Conservation (phyloP, 2,329 filamentous ascomycete species). For the Aspergillus melleus region DNA sequence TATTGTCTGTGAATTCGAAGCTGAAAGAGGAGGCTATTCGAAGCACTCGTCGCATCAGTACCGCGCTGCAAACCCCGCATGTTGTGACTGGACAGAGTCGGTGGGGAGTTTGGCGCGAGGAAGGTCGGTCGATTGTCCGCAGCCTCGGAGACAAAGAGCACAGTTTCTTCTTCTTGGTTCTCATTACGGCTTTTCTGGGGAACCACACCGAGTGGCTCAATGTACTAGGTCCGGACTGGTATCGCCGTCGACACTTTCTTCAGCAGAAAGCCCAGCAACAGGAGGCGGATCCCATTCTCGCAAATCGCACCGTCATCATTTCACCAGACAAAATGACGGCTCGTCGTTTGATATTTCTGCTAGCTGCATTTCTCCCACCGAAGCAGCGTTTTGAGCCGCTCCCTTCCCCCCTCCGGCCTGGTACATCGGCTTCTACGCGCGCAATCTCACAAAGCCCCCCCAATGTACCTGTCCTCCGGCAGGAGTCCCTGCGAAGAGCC, state of each 20-base stretch:
- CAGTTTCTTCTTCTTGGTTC: constrained; percentile 60
- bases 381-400: constrained; percentile 41
- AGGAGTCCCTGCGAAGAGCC: constrained; percentile 55
- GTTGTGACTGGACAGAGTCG: constrained; percentile 59
- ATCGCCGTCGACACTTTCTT: constrained; percentile 53
- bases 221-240: constrained; percentile 54
- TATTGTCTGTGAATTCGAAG: constrained; percentile 44
- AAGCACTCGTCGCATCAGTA: constrained; percentile 52
- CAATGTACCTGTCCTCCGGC: constrained; percentile 49
- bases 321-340: constrained; percentile 61
- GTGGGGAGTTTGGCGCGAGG: constrained; percentile 63
- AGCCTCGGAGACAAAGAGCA: constrained; percentile 57
- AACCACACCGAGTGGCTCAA: constrained; percentile 63
- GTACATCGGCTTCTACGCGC: constrained; percentile 47
- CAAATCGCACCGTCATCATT: constrained; percentile 58
- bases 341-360: constrained; percentile 57
- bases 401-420: constrained; percentile 41
- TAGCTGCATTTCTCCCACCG: constrained; percentile 59
- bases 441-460: constrained; percentile 57
- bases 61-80: constrained; percentile 56
- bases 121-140: constrained; percentile 58
- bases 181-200: constrained; percentile 60
- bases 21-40: constrained; percentile 50
- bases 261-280: constrained; percentile 51
- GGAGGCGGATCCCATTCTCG: constrained; percentile 49